Conservation (phyloP, 257 asterid species). For the Eucommia ulmoides region DNA sequence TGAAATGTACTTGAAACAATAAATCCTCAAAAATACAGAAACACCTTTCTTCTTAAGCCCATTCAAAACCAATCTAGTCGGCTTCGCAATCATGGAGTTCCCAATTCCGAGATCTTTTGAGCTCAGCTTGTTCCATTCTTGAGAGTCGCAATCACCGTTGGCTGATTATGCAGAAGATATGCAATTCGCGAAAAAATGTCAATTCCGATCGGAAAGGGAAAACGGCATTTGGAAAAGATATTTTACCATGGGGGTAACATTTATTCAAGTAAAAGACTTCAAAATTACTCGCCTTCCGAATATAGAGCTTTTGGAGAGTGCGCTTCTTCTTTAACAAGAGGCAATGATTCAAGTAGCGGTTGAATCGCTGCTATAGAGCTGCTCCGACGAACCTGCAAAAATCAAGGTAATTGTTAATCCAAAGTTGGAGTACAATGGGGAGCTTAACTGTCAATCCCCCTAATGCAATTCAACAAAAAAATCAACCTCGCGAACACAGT, state of each 20-base stretch:
- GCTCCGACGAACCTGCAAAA: slow-evolving; percentile 8
- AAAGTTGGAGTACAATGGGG: neutral
- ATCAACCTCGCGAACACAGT: slow-evolving; percentile 9
- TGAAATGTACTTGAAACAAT: neutral
- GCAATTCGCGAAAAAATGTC: neutral
- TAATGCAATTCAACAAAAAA: neutral
- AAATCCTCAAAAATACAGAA: neutral
- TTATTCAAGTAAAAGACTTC: neutral
- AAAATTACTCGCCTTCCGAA: slow-evolving; percentile 8
- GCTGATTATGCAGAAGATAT: neutral
- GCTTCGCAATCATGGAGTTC: slow-evolving; percentile 20
- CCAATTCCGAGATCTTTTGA: slow-evolving; percentile 18
- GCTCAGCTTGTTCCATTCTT: slow-evolving; percentile 21
- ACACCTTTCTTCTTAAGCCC: slow-evolving; percentile 19
- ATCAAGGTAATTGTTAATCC: neutral
- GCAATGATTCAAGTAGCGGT: slow-evolving; percentile 4
- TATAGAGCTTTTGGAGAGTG: neutral
- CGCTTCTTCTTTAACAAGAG: slow-evolving; percentile 6
- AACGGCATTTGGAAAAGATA: neutral
- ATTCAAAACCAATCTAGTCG: slow-evolving; percentile 16
- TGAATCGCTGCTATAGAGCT: slow-evolving; percentile 12
- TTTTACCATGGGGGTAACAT: neutral
- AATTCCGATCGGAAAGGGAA: neutral
- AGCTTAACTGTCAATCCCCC: neutral
- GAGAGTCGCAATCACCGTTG: slow-evolving; percentile 3